Conservation (phyloP, 192 early-diverging fungal species). For the Jimgerdemannia flammicorona region DNA sequence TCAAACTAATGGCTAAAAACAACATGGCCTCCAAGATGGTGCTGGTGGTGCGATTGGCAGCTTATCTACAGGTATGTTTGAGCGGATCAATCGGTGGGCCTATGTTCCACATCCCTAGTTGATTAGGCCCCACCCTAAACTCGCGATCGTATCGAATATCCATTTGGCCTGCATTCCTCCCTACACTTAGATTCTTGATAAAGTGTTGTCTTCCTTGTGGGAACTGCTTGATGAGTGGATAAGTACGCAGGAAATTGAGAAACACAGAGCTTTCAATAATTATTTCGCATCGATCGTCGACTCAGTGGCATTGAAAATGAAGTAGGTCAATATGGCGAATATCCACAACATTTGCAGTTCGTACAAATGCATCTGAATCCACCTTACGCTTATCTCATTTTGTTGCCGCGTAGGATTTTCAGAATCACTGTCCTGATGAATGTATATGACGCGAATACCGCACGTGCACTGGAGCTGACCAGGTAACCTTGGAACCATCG, state of each 20-base stretch:
- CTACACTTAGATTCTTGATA: constrained; percentile 12
- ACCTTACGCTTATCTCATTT: neutral
- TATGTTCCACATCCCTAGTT: too few relatives aligned
- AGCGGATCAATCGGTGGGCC: constrained; percentile 1
- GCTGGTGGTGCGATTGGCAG: constrained; percentile 1
- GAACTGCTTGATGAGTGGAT: constrained; percentile 24
- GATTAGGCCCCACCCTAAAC: too few relatives aligned
- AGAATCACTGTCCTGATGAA: constrained; percentile 4
- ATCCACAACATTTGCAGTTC: neutral
- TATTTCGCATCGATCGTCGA: constrained; percentile 21
- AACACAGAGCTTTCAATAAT: constrained; percentile 19
- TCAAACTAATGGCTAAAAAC: constrained; percentile 3
- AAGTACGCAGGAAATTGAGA: constrained; percentile 16
- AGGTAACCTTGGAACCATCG: neutral
- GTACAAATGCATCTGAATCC: neutral
- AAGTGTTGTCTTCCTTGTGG: constrained; percentile 18
- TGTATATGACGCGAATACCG: constrained; percentile 17
- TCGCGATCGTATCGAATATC: too few relatives aligned
- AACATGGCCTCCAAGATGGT: neutral
- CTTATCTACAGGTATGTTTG: neutral
- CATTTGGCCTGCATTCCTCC: neutral
- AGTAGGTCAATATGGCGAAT: constrained; percentile 1
- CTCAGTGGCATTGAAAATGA: constrained; percentile 17
- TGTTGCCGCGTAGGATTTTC: constrained; percentile 8
- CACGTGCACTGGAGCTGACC: neutral